Evolutionary conservation across 106 monocot species (phyloP), one percentile per base, ranked within the genome.

Genomic region (Gastrodia elata): DNA sequence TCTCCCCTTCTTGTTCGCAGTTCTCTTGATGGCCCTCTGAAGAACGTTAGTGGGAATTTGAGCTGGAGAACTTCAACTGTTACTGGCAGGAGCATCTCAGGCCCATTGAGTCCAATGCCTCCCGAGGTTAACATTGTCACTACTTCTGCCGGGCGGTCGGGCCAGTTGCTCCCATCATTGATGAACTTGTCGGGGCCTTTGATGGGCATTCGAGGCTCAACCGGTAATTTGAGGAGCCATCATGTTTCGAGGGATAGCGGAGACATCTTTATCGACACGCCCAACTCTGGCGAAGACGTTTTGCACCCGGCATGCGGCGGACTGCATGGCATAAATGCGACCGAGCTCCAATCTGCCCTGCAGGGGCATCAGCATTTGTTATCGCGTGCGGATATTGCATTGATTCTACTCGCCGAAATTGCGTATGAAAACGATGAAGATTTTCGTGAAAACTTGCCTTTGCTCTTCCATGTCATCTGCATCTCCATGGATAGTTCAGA

Each of bases 341-440:
- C 49, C 49, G 98, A 93, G 59, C 91, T 93, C 28, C 88, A 87
- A 35, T 91, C 93, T 20, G 98, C 98, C 2, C 80, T 91, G 74
- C 93, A 87, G 76, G 98, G 88, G 13, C 93, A 98, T 26, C 86
- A 93, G 36, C 93, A 93, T 76, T 69, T 81, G 20, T 85, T 98
- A 20, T 98, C 98, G 13, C 82, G 91, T 71, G 98, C 98, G 8
- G 98, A 98, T 68, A 91, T 98, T 69, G 90, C 98, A 30, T 77
- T 98, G 71, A 93, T 93, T 67, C 75, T 98, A 41, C 93, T 98
- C 64, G 90, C 98, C 22, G 98, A 98, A 82, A 93, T 98, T 76
- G 98, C 98, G 6, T 98, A 98, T 48, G 98, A 98, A 73, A 98
- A 98, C 78, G 98, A 98, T 80, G 98, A 98, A 55, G 98, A 98